These are phyloP conservation scores for Rosa chinensis DNA, from an alignment of 306 rosid genomes.

Conservation along the genomic window DNA sequence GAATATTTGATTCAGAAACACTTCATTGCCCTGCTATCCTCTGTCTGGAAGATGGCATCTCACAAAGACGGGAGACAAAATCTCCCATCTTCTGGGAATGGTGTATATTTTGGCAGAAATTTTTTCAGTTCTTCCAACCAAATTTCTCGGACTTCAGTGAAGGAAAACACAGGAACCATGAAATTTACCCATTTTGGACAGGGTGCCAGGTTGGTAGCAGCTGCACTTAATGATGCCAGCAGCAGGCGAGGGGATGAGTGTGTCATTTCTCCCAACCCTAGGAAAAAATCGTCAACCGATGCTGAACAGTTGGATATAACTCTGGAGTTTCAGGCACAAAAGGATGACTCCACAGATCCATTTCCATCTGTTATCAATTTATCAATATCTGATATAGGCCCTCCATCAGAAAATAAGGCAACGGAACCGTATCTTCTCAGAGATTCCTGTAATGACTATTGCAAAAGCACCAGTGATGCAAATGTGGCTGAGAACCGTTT, in stretches of 20 bases:
- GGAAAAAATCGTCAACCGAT: slow-evolving; percentile 28
- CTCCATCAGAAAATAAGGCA: slow-evolving; percentile 35
- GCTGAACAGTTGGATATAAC: slow-evolving; percentile 59
- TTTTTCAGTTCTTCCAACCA: slow-evolving; percentile 47
- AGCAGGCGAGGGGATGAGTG: slow-evolving; percentile 43
- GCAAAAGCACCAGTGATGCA: background rate
- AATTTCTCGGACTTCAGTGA: slow-evolving; percentile 46
- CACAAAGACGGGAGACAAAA: slow-evolving; percentile 41
- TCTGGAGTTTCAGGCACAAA: slow-evolving; percentile 57
- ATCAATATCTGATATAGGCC: slow-evolving; percentile 51
- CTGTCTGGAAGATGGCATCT: slow-evolving; percentile 66
- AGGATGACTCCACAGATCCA: slow-evolving; percentile 36
- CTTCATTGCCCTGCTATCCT: slow-evolving; percentile 75
- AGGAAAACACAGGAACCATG: slow-evolving; percentile 57
- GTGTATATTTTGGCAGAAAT: slow-evolving; percentile 56
- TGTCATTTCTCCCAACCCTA: slow-evolving; percentile 39
- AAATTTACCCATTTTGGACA: slow-evolving; percentile 46
- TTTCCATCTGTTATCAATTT: slow-evolving; percentile 68
- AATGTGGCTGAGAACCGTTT: slow-evolving; percentile 70
- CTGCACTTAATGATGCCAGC: slow-evolving; percentile 62
- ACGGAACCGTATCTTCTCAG: slow-evolving; percentile 44
- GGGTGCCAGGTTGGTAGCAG: slow-evolving; percentile 56
- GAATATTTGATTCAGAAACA: slow-evolving; percentile 89
- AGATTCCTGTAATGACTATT: slow-evolving; percentile 14
- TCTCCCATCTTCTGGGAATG: slow-evolving; percentile 43